Evolutionary conservation across 805 yeast species (phyloP).

Genomic region (Pichia deserticola): DNA sequence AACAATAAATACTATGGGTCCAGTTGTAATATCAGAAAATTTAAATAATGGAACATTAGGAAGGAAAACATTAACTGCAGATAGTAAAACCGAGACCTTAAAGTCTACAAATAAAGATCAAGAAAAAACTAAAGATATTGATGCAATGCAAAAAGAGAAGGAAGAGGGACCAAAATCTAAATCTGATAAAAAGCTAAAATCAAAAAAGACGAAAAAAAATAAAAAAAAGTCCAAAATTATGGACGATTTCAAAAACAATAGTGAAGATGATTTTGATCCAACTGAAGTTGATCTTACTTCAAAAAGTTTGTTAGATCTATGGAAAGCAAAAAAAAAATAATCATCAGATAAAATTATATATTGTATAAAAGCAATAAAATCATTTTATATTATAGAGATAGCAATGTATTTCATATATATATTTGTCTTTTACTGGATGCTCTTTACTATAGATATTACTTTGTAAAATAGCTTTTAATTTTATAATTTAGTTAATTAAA

Average conservation of each 20-base stretch:
- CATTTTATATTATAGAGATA: too few species aligned
- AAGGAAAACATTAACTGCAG: background rate
- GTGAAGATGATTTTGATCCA: slow-evolving; percentile 1
- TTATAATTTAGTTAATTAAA: too few species aligned
- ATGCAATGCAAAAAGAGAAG: slow-evolving; percentile 1
- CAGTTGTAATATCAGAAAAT: background rate
- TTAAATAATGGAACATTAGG: background rate
- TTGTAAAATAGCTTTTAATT: too few species aligned
- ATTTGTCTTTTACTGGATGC: too few species aligned
- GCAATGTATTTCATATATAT: too few species aligned
- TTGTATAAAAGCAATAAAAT: background rate
- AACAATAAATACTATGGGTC: slow-evolving; percentile 12
- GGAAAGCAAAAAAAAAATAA: slow-evolving; percentile 10
- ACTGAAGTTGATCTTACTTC: slow-evolving; percentile 6
- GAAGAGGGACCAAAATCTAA: background rate
- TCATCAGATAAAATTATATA: background rate
- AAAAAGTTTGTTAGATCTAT: slow-evolving; percentile 8
- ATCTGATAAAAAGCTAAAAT: background rate
- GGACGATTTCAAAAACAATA: slow-evolving; percentile 1
- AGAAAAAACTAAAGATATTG: background rate
- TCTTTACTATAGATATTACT: too few species aligned
- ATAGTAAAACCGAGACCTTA: too few species aligned
- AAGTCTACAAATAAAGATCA: background rate
- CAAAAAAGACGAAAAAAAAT: background rate
- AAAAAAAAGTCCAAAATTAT: slow-evolving; percentile 4